A percentile compares a stretch with the other conserved stretches of the same genome.
These are phyloP conservation scores for Huiozyma naganishii DNA, from an alignment of 805 yeast species.

Conservation along the genomic window DNA sequence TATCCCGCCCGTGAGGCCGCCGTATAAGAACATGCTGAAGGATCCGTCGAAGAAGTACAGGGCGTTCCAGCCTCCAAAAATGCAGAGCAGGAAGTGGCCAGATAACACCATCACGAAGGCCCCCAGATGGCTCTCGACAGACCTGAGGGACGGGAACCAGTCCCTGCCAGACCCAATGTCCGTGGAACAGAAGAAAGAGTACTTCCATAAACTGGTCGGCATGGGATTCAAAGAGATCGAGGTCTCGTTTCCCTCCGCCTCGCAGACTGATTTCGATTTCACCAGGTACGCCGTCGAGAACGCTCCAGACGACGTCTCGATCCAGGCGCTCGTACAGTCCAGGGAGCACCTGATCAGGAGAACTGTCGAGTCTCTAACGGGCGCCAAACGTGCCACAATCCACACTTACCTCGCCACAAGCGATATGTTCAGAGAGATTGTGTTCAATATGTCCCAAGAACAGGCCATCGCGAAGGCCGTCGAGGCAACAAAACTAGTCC, in stretches of 20 bases:
- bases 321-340: slow-evolving; percentile 70
- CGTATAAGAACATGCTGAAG: slow-evolving; percentile 46
- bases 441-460: slow-evolving; percentile 48
- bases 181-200: slow-evolving; percentile 60
- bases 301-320: slow-evolving; percentile 67
- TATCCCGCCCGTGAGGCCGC: slow-evolving; percentile 24
- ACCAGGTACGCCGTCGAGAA: slow-evolving; percentile 63
- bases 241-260: slow-evolving; percentile 74
- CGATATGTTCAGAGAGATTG: slow-evolving; percentile 61
- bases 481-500: slow-evolving; percentile 50
- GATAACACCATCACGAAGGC: slow-evolving; percentile 43
- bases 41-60: slow-evolving; percentile 61
- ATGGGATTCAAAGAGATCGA: slow-evolving; percentile 77
- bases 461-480: slow-evolving; percentile 54
- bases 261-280: slow-evolving; percentile 72
- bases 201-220: slow-evolving; percentile 56
- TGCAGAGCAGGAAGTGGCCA: slow-evolving; percentile 69
- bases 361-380: slow-evolving; percentile 61
- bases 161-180: slow-evolving; percentile 82
- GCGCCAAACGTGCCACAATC: slow-evolving; percentile 67
- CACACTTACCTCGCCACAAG: slow-evolving; percentile 73
- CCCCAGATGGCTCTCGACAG: slow-evolving; percentile 79
- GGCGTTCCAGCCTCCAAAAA: slow-evolving; percentile 40
- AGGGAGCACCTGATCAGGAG: slow-evolving; percentile 62
- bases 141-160: slow-evolving; percentile 77